Conservation (phyloP, 768 basidiomycete genomes). For the Russula abietina region DNA sequence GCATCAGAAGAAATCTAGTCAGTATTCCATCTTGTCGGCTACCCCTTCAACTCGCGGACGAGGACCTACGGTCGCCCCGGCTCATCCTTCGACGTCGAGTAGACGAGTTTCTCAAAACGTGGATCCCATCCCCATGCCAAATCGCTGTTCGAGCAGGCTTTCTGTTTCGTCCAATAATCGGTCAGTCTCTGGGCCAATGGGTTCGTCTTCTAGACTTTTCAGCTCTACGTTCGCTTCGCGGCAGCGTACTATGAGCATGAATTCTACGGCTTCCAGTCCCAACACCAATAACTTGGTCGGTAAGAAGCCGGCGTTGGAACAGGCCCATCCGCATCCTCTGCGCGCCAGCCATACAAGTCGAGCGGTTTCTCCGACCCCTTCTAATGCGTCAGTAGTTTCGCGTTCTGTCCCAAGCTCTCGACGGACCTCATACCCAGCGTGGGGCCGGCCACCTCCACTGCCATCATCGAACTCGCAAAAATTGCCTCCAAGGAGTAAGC, state of each 20-base stretch:
- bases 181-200: slow-evolving; percentile 62
- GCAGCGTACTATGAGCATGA: slow-evolving; percentile 67
- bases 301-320: slow-evolving; percentile 32
- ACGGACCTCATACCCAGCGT: slow-evolving; percentile 46
- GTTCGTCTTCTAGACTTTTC: slow-evolving; percentile 41
- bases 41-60: slow-evolving; percentile 28
- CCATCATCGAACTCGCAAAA: slow-evolving; percentile 34
- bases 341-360: slow-evolving; percentile 40
- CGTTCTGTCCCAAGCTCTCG: slow-evolving; percentile 46
- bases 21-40: slow-evolving; percentile 39
- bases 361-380: slow-evolving; percentile 54
- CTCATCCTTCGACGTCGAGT: slow-evolving; percentile 41
- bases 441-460: slow-evolving; percentile 66
- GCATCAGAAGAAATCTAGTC: slow-evolving; percentile 31
- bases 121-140: slow-evolving; percentile 33
- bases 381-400: slow-evolving; percentile 50
- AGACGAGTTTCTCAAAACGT: slow-evolving; percentile 46
- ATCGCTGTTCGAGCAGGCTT: slow-evolving; percentile 53
- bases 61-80: slow-evolving; percentile 38
- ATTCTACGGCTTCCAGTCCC: slow-evolving; percentile 39
- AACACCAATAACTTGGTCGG: slow-evolving; percentile 32
- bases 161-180: slow-evolving; percentile 51
- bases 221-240: slow-evolving; percentile 77
- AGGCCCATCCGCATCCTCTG: slow-evolving; percentile 32
- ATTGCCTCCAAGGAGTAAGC: slow-evolving; percentile 45